Conservation (phyloP, 2,329 filamentous ascomycete genomes). For the Aspergillus hiratsukae region DNA sequence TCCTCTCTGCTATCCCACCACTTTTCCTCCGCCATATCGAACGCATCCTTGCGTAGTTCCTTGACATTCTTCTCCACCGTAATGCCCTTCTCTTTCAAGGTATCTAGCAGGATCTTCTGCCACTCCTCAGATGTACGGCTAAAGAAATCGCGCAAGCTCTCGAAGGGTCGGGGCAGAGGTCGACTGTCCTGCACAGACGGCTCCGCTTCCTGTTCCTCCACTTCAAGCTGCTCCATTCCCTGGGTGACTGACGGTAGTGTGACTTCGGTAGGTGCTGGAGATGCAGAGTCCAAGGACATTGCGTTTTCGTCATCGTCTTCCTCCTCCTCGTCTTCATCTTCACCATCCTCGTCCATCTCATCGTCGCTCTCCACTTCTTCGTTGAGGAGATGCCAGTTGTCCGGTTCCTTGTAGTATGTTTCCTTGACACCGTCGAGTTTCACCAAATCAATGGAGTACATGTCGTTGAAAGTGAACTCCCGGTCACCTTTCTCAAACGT, state of each 20-base stretch:
- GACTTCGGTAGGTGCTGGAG: constrained; percentile 34
- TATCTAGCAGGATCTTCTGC: constrained; percentile 81
- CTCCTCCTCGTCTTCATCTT: constrained; percentile 41
- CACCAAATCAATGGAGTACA: constrained; percentile 89
- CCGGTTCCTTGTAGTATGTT: constrained; percentile 77
- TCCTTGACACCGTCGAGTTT: constrained; percentile 93
- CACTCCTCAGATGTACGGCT: constrained; percentile 79
- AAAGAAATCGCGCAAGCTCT: constrained; percentile 88
- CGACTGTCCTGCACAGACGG: constrained; percentile 64
- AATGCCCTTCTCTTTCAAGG: constrained; percentile 63
- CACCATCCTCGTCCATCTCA: constrained; percentile 42
- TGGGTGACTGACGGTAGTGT: constrained; percentile 34
- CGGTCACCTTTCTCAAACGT: constrained; percentile 93
- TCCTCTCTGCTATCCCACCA: constrained; percentile 99
- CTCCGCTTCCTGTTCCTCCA: constrained; percentile 36
- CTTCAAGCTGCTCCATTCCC: constrained; percentile 34
- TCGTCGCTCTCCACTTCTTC: constrained; percentile 59
- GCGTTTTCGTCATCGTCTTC: constrained; percentile 45
- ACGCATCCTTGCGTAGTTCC: constrained; percentile 87
- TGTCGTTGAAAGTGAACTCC: constrained; percentile 92
- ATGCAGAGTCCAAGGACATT: constrained; percentile 37
- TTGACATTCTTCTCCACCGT: constrained; percentile 63
- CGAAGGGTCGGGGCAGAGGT: constrained; percentile 77
- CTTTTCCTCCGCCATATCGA: constrained; percentile 87
- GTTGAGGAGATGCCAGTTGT: constrained; percentile 72